phyloP scores from a whole-genome alignment of 257 asterid species.

The Ilex asprella region DNA sequence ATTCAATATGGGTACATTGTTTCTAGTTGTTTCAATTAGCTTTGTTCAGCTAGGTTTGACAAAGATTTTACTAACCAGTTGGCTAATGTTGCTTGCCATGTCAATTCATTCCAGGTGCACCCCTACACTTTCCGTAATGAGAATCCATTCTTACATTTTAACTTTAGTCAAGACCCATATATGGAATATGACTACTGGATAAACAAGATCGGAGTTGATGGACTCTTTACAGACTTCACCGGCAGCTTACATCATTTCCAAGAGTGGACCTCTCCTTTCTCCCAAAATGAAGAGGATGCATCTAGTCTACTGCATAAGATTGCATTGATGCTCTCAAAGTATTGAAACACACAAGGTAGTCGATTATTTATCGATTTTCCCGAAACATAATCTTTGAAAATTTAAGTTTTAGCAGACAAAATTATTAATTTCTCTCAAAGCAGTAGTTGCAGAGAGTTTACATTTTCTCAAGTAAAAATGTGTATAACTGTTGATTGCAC shows the following conservation, averaged over 20 bases:
- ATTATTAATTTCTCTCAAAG: no score
- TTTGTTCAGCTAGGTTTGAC: no score
- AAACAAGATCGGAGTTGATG: conserved; percentile 72
- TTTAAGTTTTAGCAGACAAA: no score
- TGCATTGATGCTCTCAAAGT: conserved; percentile 47
- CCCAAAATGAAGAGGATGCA: conserved; percentile 44
- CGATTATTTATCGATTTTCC: no score
- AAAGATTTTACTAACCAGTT: no score
- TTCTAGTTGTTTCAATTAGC: no score
- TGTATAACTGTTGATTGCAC: no score
- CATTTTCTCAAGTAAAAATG: no score
- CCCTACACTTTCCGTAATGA: conserved; percentile 87
- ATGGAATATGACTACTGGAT: conserved; percentile 76
- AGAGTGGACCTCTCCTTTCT: conserved; percentile 62
- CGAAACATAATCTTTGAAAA: no score
- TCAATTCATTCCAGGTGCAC: conserved; percentile 53
- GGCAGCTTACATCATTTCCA: conserved; percentile 88
- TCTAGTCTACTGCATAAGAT: conserved; percentile 48
- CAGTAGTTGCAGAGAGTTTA: no score
- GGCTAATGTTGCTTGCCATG: no score
- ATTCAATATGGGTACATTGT: no score
- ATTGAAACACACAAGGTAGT: conserved; percentile 21
- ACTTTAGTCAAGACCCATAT: conserved; percentile 85
- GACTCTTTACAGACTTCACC: conserved; percentile 86
- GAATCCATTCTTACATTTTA: conserved; percentile 66